These are phyloP conservation scores for Boletellus ananas DNA, from an alignment of 768 basidiomycete genomes.

Conservation along the genomic window DNA sequence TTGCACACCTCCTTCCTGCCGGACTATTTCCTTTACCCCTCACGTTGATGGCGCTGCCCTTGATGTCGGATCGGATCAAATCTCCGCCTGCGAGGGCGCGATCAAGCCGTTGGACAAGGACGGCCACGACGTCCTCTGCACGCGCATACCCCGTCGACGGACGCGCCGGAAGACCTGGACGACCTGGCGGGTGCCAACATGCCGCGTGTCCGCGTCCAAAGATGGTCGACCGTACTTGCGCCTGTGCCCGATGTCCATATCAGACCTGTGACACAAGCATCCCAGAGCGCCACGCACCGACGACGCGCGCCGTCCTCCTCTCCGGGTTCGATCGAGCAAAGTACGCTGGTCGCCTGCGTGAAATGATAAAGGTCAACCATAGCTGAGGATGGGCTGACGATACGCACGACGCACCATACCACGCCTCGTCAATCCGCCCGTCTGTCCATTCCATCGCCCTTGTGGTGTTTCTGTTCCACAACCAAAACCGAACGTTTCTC, in stretches of 20 bases:
- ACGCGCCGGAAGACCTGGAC: slow-evolving; percentile 31
- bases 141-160: slow-evolving; percentile 33
- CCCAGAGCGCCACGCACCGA: no score
- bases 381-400: background rate
- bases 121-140: slow-evolving; percentile 28
- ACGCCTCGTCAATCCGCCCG: slow-evolving; percentile 30
- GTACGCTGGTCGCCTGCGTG: slow-evolving; percentile 30
- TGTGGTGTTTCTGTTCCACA: background rate
- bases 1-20: slow-evolving; percentile 29
- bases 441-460: slow-evolving; percentile 31
- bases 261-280: background rate
- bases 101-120: slow-evolving; percentile 35
- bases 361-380: background rate
- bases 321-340: slow-evolving; percentile 28
- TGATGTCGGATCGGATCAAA: slow-evolving; percentile 29
- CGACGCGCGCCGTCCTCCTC: no score
- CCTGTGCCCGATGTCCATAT: slow-evolving; percentile 8
- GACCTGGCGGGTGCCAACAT: slow-evolving; percentile 35
- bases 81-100: slow-evolving; percentile 23
- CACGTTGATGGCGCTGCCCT: slow-evolving; percentile 32
- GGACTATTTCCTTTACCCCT: slow-evolving; percentile 34
- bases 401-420: slow-evolving; percentile 25
- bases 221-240: slow-evolving; percentile 28
- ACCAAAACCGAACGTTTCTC: slow-evolving; percentile 12
- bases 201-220: slow-evolving; percentile 28